Conservation (phyloP, 83 land plant species). For the Picea engelmannii region DNA sequence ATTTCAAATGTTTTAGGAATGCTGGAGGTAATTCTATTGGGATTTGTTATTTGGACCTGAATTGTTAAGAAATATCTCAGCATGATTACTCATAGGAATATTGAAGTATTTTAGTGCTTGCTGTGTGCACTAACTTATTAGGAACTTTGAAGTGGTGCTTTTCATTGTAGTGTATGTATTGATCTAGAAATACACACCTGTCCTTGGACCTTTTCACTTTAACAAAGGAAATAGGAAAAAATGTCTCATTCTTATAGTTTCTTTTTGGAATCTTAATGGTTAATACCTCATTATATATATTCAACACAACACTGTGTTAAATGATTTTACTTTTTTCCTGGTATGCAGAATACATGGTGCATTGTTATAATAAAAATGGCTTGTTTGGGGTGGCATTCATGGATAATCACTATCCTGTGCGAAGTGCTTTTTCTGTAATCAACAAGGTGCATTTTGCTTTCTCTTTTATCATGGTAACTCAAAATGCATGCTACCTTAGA, state of each 20-base stretch:
- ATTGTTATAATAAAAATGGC: constrained; percentile 82
- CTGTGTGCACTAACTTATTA: too few species aligned
- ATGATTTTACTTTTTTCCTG: constrained; percentile 7
- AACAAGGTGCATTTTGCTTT: constrained; percentile 63
- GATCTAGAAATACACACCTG: too few species aligned
- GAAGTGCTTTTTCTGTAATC: constrained; percentile 90
- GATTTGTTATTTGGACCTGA: too few species aligned
- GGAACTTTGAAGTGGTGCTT: too few species aligned
- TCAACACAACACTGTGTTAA: constrained; percentile 3
- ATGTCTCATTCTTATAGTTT: background rate
- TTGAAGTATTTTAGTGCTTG: too few species aligned
- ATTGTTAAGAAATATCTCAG: too few species aligned
- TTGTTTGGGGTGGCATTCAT: constrained; percentile 84
- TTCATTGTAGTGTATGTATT: too few species aligned
- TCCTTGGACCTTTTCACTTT: background rate
- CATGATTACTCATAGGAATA: too few species aligned
- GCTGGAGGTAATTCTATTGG: too few species aligned
- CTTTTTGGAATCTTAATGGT: background rate
- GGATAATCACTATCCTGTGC: constrained; percentile 87
- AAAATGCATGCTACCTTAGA: background rate
- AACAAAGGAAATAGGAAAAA: background rate
- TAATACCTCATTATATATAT: background rate
- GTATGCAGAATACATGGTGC: constrained; percentile 83
- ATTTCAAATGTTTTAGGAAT: too few species aligned
- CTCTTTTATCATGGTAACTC: background rate